Conservation (phyloP, 2,329 filamentous ascomycete genomes). For the Venturiaceae sp. region DNA sequence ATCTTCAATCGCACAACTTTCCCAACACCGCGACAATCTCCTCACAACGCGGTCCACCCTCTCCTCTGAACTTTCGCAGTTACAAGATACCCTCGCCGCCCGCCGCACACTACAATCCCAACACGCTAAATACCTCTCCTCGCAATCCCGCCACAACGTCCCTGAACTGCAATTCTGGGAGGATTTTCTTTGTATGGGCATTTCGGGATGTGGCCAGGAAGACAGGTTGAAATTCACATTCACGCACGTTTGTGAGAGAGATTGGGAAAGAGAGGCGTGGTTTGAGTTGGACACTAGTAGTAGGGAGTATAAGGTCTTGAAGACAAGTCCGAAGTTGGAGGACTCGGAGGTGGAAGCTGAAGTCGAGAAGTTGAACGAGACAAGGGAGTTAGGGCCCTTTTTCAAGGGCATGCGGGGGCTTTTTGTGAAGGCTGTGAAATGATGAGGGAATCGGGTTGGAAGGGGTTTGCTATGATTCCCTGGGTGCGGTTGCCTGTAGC, state of each 20-base stretch:
- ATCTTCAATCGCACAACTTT: constrained; percentile 46
- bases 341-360: constrained; percentile 67
- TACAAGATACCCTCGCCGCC: constrained; percentile 60
- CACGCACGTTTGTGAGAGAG: constrained; percentile 73
- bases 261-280: constrained; percentile 84
- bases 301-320: constrained; percentile 75
- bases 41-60: constrained; percentile 45
- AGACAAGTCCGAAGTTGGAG: constrained; percentile 74
- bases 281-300: constrained; percentile 80
- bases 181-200: constrained; percentile 74
- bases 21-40: constrained; percentile 45
- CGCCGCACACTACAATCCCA: constrained; percentile 62
- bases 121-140: constrained; percentile 65
- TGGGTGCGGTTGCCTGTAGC: background rate
- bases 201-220: constrained; percentile 77
- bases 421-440: constrained; percentile 51
- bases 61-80: constrained; percentile 49
- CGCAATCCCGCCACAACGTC: constrained; percentile 78
- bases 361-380: constrained; percentile 72
- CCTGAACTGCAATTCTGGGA: constrained; percentile 97
- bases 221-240: constrained; percentile 88
- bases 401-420: constrained; percentile 76
- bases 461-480: background rate
- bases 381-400: constrained; percentile 59
- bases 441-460: background rate